phyloP scores from a whole-genome alignment of 192 early-diverging fungal genomes.

The Jimgerdemannia lactiflua region DNA sequence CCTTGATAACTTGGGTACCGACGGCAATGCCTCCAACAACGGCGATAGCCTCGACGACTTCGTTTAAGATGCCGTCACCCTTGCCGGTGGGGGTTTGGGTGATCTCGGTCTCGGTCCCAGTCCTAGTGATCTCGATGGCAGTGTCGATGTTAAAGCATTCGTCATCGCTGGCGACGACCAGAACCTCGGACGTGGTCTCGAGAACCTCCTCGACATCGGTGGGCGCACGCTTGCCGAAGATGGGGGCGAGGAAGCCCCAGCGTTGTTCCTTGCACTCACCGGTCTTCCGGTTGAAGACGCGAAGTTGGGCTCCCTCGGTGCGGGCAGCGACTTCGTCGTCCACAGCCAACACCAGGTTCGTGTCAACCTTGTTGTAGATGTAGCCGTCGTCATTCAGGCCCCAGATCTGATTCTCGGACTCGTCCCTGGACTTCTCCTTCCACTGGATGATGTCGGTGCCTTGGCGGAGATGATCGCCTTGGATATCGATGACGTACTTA shows the following conservation, averaged over 20 bases:
- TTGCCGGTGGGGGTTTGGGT: neutral
- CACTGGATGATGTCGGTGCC: neutral
- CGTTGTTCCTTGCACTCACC: slow-evolving; percentile 8
- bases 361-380: slow-evolving; percentile 13
- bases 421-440: neutral
- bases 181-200: neutral
- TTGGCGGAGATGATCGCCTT: slow-evolving; percentile 8
- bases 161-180: neutral
- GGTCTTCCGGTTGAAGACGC: neutral
- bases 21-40: neutral
- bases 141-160: neutral
- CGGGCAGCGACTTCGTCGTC: slow-evolving; percentile 11
- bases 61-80: neutral
- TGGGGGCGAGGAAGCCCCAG: slow-evolving; percentile 27
- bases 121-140: neutral
- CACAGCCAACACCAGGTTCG: slow-evolving; percentile 17
- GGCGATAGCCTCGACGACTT: neutral
- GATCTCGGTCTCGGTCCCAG: neutral
- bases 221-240: neutral
- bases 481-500: slow-evolving; percentile 20
- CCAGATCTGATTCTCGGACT: slow-evolving; percentile 22
- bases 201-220: neutral
- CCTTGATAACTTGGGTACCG: neutral
- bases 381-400: slow-evolving; percentile 18
- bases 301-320: slow-evolving; percentile 9